A percentile compares a stretch with the other conserved stretches of the same genome.
These are phyloP conservation scores for Aureobasidium sp. DNA, from an alignment of 2,329 filamentous ascomycete species.

Conservation along the genomic window DNA sequence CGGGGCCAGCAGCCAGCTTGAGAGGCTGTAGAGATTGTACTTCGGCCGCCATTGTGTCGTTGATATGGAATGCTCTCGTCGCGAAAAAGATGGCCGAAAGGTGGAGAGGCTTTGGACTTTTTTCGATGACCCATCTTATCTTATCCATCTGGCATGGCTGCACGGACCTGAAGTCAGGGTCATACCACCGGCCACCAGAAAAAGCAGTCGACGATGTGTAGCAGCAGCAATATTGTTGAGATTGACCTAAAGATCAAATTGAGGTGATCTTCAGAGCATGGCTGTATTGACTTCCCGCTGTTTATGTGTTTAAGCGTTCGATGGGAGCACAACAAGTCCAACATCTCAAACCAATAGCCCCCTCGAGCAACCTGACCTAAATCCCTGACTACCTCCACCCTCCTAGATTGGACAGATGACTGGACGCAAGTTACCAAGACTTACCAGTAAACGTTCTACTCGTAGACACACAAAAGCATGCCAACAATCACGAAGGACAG, in stretches of 20 bases:
- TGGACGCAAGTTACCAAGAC: neutral
- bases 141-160: neutral
- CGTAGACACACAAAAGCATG: neutral
- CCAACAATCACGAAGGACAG: neutral
- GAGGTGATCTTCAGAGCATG: neutral
- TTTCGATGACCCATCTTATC: neutral
- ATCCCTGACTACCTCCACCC: neutral
- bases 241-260: neutral
- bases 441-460: neutral
- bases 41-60: constrained; percentile 67
- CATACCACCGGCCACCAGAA: neutral
- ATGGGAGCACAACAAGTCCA: neutral
- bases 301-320: neutral
- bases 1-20: constrained; percentile 76
- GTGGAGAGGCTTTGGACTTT: constrained; percentile 13
- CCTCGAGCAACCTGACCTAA: neutral
- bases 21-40: constrained; percentile 72
- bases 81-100: constrained; percentile 12
- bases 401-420: too few relatives aligned
- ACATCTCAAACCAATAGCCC: too few relatives aligned
- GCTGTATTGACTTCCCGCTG: accelerated
- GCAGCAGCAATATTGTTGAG: too few relatives aligned
- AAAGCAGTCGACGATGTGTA: neutral
- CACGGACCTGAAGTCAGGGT: neutral
- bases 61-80: neutral